These are phyloP conservation scores for Fraxinus anomala DNA, from an alignment of 257 asterid genomes.

Conservation along the genomic window DNA sequence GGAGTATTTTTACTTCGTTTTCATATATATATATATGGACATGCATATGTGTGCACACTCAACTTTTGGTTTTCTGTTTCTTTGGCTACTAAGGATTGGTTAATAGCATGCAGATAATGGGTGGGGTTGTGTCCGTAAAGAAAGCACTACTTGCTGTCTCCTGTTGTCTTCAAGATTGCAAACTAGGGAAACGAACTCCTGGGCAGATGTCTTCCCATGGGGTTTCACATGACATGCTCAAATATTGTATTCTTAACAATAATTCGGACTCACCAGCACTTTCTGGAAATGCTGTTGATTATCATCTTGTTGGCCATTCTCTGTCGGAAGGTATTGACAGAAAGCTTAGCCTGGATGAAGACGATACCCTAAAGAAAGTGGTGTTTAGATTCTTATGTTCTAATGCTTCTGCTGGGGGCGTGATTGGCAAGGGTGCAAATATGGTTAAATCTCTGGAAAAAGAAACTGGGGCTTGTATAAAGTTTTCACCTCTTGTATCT, in stretches of 20 bases:
- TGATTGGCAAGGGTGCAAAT: slow-evolving; percentile 55
- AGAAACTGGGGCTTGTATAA: slow-evolving; percentile 61
- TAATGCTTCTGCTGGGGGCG: slow-evolving; percentile 47
- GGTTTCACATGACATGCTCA: slow-evolving; percentile 22
- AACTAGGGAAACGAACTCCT: slow-evolving; percentile 31
- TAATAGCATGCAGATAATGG: slow-evolving; percentile 48
- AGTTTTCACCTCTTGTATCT: slow-evolving; percentile 43
- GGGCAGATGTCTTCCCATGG: slow-evolving; percentile 27
- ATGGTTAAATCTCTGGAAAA: slow-evolving; percentile 49
- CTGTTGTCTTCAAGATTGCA: slow-evolving; percentile 45
- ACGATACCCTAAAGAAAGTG: slow-evolving; percentile 38
- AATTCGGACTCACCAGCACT: slow-evolving; percentile 15
- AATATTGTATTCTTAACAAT: slow-evolving; percentile 24
- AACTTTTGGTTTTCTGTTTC: background rate
- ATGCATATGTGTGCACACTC: background rate
- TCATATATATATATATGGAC: background rate
- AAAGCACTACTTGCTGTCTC: slow-evolving; percentile 56
- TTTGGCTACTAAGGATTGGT: slow-evolving; percentile 20
- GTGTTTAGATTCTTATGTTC: slow-evolving; percentile 57
- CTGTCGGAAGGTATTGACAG: slow-evolving; percentile 43
- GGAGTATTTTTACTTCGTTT: background rate
- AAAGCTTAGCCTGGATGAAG: slow-evolving; percentile 38
- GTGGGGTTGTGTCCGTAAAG: slow-evolving; percentile 50
- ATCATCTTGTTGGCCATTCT: slow-evolving; percentile 33
- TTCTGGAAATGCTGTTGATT: slow-evolving; percentile 30